A percentile compares a stretch with the other conserved stretches of the same genome.
These are phyloP conservation scores for Apophysomyces elegans DNA, from an alignment of 371 early-diverging fungal genomes.

Conservation along the genomic window DNA sequence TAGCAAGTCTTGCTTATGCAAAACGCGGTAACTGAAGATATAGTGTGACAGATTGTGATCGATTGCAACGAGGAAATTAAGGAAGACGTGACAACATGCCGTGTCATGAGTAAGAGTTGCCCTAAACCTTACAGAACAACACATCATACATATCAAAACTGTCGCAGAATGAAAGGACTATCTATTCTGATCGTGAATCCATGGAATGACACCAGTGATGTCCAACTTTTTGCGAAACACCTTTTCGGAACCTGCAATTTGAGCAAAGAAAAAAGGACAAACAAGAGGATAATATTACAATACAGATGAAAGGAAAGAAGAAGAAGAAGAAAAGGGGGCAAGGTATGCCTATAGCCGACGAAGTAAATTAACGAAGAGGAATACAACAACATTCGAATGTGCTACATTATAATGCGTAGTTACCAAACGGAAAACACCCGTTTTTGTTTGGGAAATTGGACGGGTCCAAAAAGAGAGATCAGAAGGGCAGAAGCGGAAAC, in stretches of 20 bases:
- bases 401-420: constrained; percentile 10
- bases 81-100: too few relatives aligned
- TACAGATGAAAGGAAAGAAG: constrained; percentile 1
- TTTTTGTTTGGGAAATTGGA: not conserved
- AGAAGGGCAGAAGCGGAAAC: not conserved
- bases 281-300: constrained; percentile 9
- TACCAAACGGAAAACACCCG: not conserved
- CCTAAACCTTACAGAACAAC: too few relatives aligned
- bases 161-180: too few relatives aligned
- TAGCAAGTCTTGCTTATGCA: too few relatives aligned
- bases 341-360: not conserved
- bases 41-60: too few relatives aligned
- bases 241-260: too few relatives aligned
- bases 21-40: too few relatives aligned
- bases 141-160: too few relatives aligned
- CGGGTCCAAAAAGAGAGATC: not conserved
- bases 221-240: not conserved
- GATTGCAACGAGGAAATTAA: too few relatives aligned
- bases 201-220: too few relatives aligned
- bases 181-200: too few relatives aligned
- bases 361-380: constrained; percentile 10
- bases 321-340: not conserved
- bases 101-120: too few relatives aligned
- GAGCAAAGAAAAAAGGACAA: not conserved
- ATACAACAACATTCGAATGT: constrained; percentile 5